Evolutionary conservation across 2,329 filamentous ascomycete species (phyloP), one percentile per base, ranked within the genome.

Genomic region (Conoideocrella luteorostrata): DNA sequence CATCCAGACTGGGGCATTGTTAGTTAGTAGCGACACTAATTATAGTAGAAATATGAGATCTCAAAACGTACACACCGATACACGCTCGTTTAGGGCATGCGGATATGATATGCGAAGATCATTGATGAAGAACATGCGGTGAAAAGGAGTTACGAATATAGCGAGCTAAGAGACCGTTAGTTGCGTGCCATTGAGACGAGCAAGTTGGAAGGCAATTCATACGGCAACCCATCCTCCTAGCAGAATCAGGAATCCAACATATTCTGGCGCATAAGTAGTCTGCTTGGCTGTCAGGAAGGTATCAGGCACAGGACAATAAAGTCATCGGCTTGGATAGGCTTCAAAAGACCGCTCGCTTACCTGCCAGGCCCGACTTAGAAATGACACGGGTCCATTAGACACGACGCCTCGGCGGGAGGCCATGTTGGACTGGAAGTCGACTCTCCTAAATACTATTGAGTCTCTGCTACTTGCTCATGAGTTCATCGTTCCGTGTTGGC

Each of bases 101-200:
- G 93, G 93, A 58, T 85, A 96, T 51, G 88, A 83, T 47, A 97
- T 88, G 39, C 80, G 72, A 20, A 86, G 75, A 61, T 97, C 88
- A 60, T 89, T 86, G 49, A 97, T 77, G 51, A 80, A 86, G 68
- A 98, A 97, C 80, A 96, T 86, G 66, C 88, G 88, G 63, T 97
- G 89, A 62, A 97, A 97, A 0, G 93, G 93, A 48, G 84, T 82
- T 54, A 87, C 75, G 37, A 64, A 58, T 13, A 57, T 39, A 21
- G 53, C 52, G 39, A 57, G 56, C 63, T 64, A 15, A 3, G 21
- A n/a, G 5, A 21, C n/a, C 11, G 38, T 18, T 26, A 24, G 15
- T 22, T 23, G 50, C 54, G 45, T 12, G 28, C 18, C 12, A 21
- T 32, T 24, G 23, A 26, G 43, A 40, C 43, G 39, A 45, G 7